phyloP scores from a whole-genome alignment of 2,329 filamentous ascomycete species.

The Didymosphaeria variabile region DNA sequence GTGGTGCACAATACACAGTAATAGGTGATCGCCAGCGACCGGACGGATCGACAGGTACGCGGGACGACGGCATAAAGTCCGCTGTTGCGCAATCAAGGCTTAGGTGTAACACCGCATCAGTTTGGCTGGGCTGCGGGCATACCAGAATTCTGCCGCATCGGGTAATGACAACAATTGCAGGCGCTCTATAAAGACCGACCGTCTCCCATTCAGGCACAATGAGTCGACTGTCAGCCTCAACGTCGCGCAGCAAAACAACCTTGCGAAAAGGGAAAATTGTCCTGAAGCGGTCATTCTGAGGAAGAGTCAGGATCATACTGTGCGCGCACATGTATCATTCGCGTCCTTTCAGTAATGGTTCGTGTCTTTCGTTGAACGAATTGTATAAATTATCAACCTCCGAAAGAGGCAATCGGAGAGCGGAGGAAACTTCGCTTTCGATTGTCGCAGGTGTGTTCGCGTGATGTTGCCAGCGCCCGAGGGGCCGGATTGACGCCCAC shows the following conservation, averaged over 20 bases:
- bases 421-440: conserved; percentile 1
- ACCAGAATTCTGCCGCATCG: conserved; percentile 2
- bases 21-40: neutral
- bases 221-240: neutral
- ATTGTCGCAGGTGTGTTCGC: conserved; percentile 5
- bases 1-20: neutral
- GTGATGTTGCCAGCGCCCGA: neutral
- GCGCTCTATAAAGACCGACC: neutral
- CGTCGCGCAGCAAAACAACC: too few relatives aligned
- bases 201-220: neutral
- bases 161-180: neutral
- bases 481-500: neutral
- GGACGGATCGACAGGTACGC: neutral
- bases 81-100: conserved; percentile 2
- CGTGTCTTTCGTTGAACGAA: too few relatives aligned
- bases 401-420: neutral
- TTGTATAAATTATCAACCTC: neutral
- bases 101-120: neutral
- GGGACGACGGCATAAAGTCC: conserved; percentile 3
- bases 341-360: too few relatives aligned
- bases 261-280: too few relatives aligned
- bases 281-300: too few relatives aligned
- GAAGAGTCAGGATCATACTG: too few relatives aligned
- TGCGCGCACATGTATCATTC: neutral
- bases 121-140: neutral